A percentile compares a stretch with the other conserved stretches of the same genome.
These are phyloP conservation scores for Cornus controversa DNA, from an alignment of 148 eudicot species.

Conservation along the genomic window DNA sequence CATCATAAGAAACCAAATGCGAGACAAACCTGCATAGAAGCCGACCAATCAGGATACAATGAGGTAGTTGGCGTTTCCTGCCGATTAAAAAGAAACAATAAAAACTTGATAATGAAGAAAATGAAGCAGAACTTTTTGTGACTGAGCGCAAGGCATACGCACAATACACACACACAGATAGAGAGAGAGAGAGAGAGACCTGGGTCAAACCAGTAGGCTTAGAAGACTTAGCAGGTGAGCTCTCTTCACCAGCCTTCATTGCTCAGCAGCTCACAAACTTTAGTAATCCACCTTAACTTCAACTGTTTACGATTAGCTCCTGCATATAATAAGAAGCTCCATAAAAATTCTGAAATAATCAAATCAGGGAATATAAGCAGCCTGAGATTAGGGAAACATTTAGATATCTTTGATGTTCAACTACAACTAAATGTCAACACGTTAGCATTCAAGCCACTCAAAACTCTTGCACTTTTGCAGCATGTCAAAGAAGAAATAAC, in stretches of 20 bases:
- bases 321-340: not conserved
- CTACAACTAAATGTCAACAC: not conserved
- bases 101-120: not conserved
- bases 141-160: too few species aligned
- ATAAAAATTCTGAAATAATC: not conserved
- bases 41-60: constrained; percentile 70
- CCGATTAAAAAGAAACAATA: constrained; percentile 13
- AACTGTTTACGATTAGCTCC: not conserved
- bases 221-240: constrained; percentile 58
- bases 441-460: too few species aligned
- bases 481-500: too few species aligned
- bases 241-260: constrained; percentile 70
- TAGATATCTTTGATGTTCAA: not conserved
- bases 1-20: not conserved
- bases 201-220: constrained; percentile 52
- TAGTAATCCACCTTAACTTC: not conserved
- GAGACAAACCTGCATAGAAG: constrained; percentile 66
- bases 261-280: constrained; percentile 5
- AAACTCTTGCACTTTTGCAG: too few species aligned
- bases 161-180: not conserved
- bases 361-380: not conserved
- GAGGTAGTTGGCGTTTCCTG: constrained; percentile 63
- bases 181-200: constrained; percentile 34
- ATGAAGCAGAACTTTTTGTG: not conserved
- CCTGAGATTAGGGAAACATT: not conserved